Base-by-base conservation (phyloP, 2,329 filamentous ascomycete species). In the Tolypocladium endophyticum region DNA sequence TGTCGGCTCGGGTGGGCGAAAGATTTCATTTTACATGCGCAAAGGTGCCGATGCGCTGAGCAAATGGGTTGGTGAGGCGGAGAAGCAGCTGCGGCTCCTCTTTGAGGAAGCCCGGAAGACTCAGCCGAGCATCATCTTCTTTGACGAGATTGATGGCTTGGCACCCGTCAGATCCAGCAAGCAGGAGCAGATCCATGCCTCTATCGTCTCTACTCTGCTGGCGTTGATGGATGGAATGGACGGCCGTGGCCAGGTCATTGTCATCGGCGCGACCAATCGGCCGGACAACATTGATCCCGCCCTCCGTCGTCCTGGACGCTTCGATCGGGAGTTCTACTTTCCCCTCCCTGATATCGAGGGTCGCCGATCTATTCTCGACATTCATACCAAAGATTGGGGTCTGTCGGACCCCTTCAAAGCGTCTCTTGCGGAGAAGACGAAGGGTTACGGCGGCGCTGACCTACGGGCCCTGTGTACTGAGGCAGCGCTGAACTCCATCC, bases 11-110 rank as follows among this genome's bases (percentile, higher is more conserved):
- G 89, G 93, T 56, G 93, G 93, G 28, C 87, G 88, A 65, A 97
- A 97, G 72, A 94, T 99, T 64, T 97, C 92, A 0, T 99, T 99
- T 68, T 99, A 97, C 75, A 99, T 99, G 94, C 88, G 94, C 62
- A 99, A 99, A 75, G 95, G 94, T 71, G 95, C 94, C 30, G 94
- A 99, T 81, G 92, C 92, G 20, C 79, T 99, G 63, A 97, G 92
- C 74, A 99, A 99, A 75, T 99, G 94, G 94, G 94, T 99, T 58
- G 94, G 94, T 70, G 94, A 99, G 74, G 94, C 95, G 12, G 94
- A 99, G 75, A 88, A 93, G 74, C 94, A 99, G 71, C 83, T 99
- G 58, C 87, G 94, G 54, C 77, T 97, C 60, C 81, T 99, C 6
- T 99, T 99, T 64, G 94, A 97, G 68, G 94, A 99, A 74, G 94